A percentile compares a stretch with the other conserved stretches of the same genome.
Conservation (phyloP, 202 grass and related monocot species). For the Elaeis oleifera region DNA sequence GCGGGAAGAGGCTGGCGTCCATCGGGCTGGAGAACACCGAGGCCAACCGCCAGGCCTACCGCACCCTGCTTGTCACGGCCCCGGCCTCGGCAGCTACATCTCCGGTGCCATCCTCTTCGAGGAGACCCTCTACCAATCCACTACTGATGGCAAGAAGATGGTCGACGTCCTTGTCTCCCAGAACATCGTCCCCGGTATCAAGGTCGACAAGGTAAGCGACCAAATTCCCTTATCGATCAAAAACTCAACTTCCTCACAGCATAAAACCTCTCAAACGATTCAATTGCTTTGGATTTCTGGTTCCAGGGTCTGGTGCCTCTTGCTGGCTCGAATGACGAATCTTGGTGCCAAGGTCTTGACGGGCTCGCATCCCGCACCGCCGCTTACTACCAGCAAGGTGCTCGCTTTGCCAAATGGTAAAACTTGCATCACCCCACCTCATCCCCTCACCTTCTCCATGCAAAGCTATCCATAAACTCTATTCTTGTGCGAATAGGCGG, state of each 20-base stretch:
- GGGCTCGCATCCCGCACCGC: conserved; percentile 10
- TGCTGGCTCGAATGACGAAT: conserved; percentile 12
- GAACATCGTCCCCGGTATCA: conserved; percentile 11
- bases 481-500: neutral
- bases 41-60: conserved; percentile 10
- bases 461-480: too few relatives aligned
- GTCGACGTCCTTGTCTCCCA: conserved; percentile 5
- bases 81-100: conserved; percentile 12
- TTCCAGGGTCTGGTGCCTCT: conserved; percentile 13
- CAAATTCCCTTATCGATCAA: too few relatives aligned
- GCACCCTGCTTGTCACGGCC: conserved; percentile 3
- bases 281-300: neutral
- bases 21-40: conserved; percentile 20
- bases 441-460: too few relatives aligned
- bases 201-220: conserved; percentile 15
- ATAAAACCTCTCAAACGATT: too few relatives aligned
- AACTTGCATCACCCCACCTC: neutral
- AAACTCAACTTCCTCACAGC: too few relatives aligned
- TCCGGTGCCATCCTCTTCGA: conserved; percentile 17
- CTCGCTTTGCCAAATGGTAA: conserved; percentile 17
- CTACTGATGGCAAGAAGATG: conserved; percentile 12
- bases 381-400: conserved; percentile 14
- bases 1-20: conserved; percentile 11
- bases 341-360: conserved; percentile 18
- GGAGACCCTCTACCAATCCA: conserved; percentile 14